These are phyloP conservation scores for Rhodotorula sp. DNA, from an alignment of 1,284 basidiomycete genomes.

Conservation along the genomic window DNA sequence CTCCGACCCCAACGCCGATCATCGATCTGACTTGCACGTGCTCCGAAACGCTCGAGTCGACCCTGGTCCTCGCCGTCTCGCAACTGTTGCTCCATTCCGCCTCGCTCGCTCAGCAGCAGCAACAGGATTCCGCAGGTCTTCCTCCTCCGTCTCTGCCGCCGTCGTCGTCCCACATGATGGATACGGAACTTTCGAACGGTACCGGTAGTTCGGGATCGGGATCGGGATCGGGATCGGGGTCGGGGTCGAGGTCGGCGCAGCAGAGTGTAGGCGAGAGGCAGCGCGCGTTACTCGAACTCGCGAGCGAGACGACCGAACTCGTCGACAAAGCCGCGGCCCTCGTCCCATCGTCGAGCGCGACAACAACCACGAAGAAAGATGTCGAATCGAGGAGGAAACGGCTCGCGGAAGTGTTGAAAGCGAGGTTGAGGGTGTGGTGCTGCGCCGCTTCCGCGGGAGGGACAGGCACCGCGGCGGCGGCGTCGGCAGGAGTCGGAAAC, in stretches of 20 bases:
- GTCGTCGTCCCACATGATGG: background rate
- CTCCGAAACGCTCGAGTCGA: constrained; percentile 62
- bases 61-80: constrained; percentile 70
- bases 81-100: constrained; percentile 61
- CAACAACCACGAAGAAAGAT: too few relatives aligned
- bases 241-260: background rate
- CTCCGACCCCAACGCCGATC: constrained; percentile 49
- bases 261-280: background rate
- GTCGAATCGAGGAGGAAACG: constrained; percentile 8
- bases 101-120: constrained; percentile 10
- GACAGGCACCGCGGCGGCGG: too few relatives aligned
- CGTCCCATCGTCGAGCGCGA: too few relatives aligned
- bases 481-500: background rate
- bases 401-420: constrained; percentile 12
- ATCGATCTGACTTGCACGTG: constrained; percentile 12
- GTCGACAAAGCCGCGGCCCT: constrained; percentile 21
- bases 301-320: constrained; percentile 9
- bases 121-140: background rate
- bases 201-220: background rate
- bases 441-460: too few relatives aligned
- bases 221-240: background rate
- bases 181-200: background rate
- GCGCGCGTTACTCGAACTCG: constrained; percentile 19
- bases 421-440: background rate
- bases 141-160: too few relatives aligned